Percentiles rank a stretch among this genome's conserved stretches.
phyloP scores from a whole-genome alignment of 1,284 basidiomycete genomes.

The Dichomitus squalens region DNA sequence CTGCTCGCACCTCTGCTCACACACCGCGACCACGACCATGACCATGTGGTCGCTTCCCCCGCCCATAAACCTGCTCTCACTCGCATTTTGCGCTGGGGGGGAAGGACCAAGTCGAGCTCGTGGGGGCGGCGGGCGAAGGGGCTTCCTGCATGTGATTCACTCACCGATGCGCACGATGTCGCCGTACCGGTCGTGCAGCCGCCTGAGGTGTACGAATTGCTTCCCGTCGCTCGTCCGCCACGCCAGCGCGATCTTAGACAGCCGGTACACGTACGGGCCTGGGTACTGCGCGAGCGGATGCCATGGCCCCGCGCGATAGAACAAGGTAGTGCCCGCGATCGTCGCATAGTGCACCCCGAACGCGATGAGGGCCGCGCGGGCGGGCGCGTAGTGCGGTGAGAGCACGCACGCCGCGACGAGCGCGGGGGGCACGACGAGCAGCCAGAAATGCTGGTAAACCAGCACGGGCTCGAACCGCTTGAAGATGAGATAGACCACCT shows the following conservation, averaged over 20 bases:
- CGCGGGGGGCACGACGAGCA: background rate
- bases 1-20: background rate
- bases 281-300: slow-evolving; percentile 14
- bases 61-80: too few species aligned
- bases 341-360: background rate
- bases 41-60: background rate
- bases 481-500: slow-evolving; percentile 1
- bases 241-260: slow-evolving; percentile 24
- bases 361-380: background rate
- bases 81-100: too few species aligned
- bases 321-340: background rate
- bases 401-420: background rate
- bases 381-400: background rate
- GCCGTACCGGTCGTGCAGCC: slow-evolving; percentile 28
- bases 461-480: slow-evolving; percentile 5
- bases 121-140: background rate
- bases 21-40: background rate
- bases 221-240: slow-evolving; percentile 21
- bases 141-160: background rate
- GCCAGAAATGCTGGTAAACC: slow-evolving; percentile 1
- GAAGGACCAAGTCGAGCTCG: background rate
- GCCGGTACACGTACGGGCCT: slow-evolving; percentile 23
- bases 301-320: background rate
- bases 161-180: slow-evolving; percentile 30
- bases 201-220: slow-evolving; percentile 21